A percentile compares a stretch with the other conserved stretches of the same genome.
These are phyloP conservation scores for Alternaria metachromatica DNA, from an alignment of 2,329 filamentous ascomycete genomes.

Conservation along the genomic window DNA sequence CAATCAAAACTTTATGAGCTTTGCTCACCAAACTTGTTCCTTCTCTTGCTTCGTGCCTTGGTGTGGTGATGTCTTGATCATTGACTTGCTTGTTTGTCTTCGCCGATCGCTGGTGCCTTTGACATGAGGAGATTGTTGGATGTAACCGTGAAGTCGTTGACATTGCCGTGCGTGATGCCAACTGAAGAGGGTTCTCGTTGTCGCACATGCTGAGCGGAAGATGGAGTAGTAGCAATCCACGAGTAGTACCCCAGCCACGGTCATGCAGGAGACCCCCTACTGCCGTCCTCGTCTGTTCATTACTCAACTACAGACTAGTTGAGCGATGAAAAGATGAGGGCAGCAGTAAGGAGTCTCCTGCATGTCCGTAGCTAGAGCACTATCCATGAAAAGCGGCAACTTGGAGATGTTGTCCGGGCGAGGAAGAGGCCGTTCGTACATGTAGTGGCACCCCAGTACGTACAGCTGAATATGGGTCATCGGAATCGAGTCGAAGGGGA, in stretches of 20 bases:
- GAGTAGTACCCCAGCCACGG: too few relatives aligned
- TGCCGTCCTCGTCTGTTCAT: background rate
- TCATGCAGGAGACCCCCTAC: background rate
- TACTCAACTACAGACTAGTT: too few relatives aligned
- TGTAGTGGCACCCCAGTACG: conserved; percentile 17
- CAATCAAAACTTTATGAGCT: conserved; percentile 15
- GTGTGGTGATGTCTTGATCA: background rate
- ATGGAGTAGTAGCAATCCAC: too few relatives aligned
- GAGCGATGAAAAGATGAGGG: too few relatives aligned
- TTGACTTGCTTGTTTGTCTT: background rate
- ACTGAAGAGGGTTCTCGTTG: background rate
- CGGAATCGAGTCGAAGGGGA: conserved; percentile 40
- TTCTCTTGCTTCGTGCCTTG: conserved; percentile 11
- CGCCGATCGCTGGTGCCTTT: background rate
- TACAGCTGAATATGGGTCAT: conserved; percentile 28
- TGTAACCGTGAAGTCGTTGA: background rate
- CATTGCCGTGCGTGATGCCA: background rate
- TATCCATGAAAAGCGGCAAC: background rate
- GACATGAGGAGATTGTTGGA: background rate
- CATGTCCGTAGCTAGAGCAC: background rate
- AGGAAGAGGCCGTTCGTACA: background rate
- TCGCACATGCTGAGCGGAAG: background rate
- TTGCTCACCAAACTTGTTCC: conserved; percentile 18
- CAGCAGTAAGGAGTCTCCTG: background rate
- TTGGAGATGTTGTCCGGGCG: background rate